Evolutionary conservation across 805 yeast genomes (phyloP), one percentile per base, ranked within the genome.

Genomic region (Teunomyces barrocoloradensis): DNA sequence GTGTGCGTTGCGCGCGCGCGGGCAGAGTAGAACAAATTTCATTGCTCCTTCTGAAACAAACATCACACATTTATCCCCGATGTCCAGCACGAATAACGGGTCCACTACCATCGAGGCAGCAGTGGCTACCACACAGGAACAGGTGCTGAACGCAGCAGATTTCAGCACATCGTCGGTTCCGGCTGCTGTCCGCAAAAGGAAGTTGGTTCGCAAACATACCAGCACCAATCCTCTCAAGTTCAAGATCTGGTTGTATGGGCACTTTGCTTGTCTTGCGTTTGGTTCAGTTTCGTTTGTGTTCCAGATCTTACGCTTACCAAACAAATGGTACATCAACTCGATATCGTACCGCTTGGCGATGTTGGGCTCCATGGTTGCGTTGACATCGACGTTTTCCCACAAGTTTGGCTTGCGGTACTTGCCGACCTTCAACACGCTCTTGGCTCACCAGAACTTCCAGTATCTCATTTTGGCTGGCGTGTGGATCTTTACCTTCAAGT

Each of bases 401-500:
- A 81, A 80, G 53, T 84, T 82, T 68, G 83, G 83, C 20, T 69
- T 80, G 15, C 68, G 73, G 25, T 72, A 77, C 44, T 61, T 69
- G 51, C 95, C 96, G 5, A 74, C 83, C 4, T 75, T 81, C 59
- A 77, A 78, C 47, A 80, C 83, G 4, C 69, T 90, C 60, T 59
- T 88, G 46, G 82, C 90, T 7, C 80, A 89, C 20, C 89, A 81
- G 54, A 87, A 87, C 61, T 86, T 86, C 72, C 96, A 89, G 65
- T 80, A 79, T 58, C 67, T 82, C 46, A 51, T 79, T 3, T 64
- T 86, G 46, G 78, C 83, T 0, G 23, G 61, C 3, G 66, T 81
- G 15, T 87, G 92, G 92, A 59, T 80, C 42, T 63, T 84, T 46
- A 79, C 85, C 34, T 80, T 87, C 66, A 74, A 77, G 50, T 83